phyloP scores from a whole-genome alignment of 31 red algal species.

The Asparagopsis taxiformis region DNA sequence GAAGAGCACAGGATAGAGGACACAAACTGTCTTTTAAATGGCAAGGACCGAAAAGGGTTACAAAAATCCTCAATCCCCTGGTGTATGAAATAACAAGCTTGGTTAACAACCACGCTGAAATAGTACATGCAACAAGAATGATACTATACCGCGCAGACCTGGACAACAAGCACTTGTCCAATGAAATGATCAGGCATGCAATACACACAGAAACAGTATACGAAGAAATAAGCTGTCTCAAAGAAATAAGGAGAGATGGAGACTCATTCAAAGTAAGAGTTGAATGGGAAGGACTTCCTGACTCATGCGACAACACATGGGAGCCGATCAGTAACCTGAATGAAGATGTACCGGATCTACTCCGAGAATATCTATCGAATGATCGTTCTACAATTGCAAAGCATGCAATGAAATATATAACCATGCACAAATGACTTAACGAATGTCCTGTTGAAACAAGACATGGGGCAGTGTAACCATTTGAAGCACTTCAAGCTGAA shows the following conservation, averaged over 20 bases:
- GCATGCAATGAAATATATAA: background rate
- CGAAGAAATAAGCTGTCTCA: conserved; percentile 9
- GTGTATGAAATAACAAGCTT: conserved; percentile 27
- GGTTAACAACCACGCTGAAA: conserved; percentile 3
- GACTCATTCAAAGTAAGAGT: background rate
- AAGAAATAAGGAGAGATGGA: conserved; percentile 14
- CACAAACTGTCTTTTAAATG: conserved; percentile 35
- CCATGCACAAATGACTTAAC: background rate
- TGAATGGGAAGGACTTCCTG: conserved; percentile 22
- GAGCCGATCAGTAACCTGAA: background rate
- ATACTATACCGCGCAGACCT: background rate
- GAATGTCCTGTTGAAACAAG: background rate
- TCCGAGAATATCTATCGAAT: background rate
- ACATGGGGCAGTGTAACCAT: conserved; percentile 4
- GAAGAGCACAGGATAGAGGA: conserved; percentile 17
- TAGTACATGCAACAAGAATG: conserved; percentile 13
- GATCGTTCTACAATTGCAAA: background rate
- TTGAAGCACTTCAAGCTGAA: no score
- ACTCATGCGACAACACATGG: conserved; percentile 35
- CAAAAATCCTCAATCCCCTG: background rate
- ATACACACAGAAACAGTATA: conserved; percentile 12
- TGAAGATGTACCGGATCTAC: conserved; percentile 9
- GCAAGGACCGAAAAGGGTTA: conserved; percentile 20
- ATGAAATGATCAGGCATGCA: background rate
- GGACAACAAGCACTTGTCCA: background rate